A percentile compares a stretch with the other conserved stretches of the same genome.
phyloP scores from a whole-genome alignment of 306 rosid genomes.

The Gastrolobium bilobum region DNA sequence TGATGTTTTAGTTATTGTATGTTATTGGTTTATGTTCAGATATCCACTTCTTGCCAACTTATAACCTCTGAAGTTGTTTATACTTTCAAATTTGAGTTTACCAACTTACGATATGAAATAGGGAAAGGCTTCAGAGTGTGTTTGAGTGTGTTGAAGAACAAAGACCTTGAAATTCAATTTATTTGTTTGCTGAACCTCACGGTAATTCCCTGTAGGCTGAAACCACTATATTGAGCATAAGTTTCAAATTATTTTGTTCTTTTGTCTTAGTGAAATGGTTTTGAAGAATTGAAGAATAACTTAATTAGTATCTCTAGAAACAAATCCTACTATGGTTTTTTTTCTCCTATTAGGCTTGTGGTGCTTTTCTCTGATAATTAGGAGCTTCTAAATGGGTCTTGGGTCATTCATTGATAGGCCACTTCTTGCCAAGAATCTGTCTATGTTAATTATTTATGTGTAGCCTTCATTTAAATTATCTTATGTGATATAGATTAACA shows the following conservation, averaged over 20 bases:
- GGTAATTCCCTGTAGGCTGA: conserved; percentile 15
- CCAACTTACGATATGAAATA: background rate
- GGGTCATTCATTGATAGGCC: conserved; percentile 23
- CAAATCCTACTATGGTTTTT: conserved; percentile 31
- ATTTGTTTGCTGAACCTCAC: background rate
- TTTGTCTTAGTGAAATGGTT: background rate
- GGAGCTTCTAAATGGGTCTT: conserved; percentile 30
- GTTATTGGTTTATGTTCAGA: conserved; percentile 3
- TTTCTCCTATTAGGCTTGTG: too few species aligned
- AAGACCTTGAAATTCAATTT: background rate
- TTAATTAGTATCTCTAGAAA: background rate
- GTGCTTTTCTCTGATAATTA: conserved; percentile 12
- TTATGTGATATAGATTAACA: conserved; percentile 30
- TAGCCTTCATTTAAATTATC: conserved; percentile 25
- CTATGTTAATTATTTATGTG: conserved; percentile 14
- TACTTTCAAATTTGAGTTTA: background rate
- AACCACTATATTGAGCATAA: conserved; percentile 23
- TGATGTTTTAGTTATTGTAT: conserved; percentile 32
- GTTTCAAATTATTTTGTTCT: background rate
- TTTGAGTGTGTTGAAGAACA: background rate
- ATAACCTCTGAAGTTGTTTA: background rate
- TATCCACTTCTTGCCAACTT: conserved; percentile 30
- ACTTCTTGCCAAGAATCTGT: conserved; percentile 18
- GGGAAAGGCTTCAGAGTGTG: conserved; percentile 15
- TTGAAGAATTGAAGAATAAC: background rate